Conservation (phyloP, 73 alveolate genomes). For the Tetrahymena elliotti region DNA sequence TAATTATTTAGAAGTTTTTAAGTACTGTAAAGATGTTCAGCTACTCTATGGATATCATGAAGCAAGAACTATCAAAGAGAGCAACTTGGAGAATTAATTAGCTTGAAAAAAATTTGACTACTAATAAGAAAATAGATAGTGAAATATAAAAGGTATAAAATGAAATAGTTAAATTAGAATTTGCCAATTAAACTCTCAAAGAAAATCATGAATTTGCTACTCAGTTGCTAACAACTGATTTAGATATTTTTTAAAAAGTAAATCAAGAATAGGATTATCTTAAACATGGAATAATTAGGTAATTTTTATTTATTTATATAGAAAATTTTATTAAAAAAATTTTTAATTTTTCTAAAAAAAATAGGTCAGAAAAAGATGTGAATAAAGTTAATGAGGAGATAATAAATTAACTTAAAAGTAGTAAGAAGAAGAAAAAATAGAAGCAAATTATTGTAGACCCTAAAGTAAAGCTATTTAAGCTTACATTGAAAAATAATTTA, state of each 20-base stretch:
- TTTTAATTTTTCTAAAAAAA: neutral
- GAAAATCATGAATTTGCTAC: neutral
- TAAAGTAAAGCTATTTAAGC: neutral
- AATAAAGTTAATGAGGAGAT: neutral
- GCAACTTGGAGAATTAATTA: neutral
- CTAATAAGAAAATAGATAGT: neutral
- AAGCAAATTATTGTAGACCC: neutral
- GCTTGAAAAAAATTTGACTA: neutral
- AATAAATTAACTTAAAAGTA: neutral
- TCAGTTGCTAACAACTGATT: neutral
- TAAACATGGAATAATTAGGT: neutral
- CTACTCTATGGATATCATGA: neutral
- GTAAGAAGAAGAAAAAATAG: neutral
- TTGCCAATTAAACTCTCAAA: neutral
- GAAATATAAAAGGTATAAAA: neutral
- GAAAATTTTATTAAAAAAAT: neutral
- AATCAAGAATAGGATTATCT: neutral
- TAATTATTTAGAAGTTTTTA: neutral
- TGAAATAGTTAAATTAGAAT: neutral
- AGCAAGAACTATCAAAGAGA: neutral
- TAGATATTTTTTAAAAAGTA: neutral
- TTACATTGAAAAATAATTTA: neutral
- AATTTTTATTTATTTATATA: neutral
- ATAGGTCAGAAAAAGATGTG: neutral
- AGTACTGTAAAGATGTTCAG: neutral